These are phyloP conservation scores for Cladophialophora psammophila DNA, from an alignment of 2,329 filamentous ascomycete species.

Conservation along the genomic window DNA sequence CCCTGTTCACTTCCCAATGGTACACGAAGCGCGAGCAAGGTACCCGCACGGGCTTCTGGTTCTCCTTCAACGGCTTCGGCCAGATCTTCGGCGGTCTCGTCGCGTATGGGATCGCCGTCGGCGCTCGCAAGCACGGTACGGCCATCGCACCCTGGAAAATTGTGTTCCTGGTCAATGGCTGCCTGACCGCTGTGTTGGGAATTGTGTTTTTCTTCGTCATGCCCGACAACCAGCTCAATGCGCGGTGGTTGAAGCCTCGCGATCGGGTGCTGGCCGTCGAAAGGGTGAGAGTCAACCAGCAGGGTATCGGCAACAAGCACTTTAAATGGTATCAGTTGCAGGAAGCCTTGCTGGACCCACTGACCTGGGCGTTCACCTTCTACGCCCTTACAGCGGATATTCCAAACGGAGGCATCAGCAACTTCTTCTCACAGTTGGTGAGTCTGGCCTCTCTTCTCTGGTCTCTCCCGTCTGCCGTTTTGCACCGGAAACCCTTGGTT, in stretches of 20 bases:
- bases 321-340: constrained; percentile 72
- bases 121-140: constrained; percentile 62
- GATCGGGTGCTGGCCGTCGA: constrained; percentile 75
- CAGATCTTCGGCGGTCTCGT: constrained; percentile 70
- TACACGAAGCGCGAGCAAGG: constrained; percentile 75
- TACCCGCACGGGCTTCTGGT: constrained; percentile 70
- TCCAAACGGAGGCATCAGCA: constrained; percentile 65
- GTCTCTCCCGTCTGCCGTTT: neutral
- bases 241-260: constrained; percentile 67
- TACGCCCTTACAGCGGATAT: constrained; percentile 65
- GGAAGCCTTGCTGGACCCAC: constrained; percentile 64
- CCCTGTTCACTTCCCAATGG: constrained; percentile 73
- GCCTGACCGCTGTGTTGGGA: constrained; percentile 60
- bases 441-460: constrained; percentile 20
- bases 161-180: constrained; percentile 62
- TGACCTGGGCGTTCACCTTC: constrained; percentile 68
- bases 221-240: constrained; percentile 68
- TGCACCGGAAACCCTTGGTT: neutral
- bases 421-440: constrained; percentile 67
- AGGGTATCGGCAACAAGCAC: constrained; percentile 74
- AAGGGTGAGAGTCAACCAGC: constrained; percentile 75
- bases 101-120: constrained; percentile 69
- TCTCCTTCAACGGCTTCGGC: constrained; percentile 70
- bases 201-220: constrained; percentile 59
- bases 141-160: constrained; percentile 71